Evolutionary conservation across 1,139 yeast species (phyloP).

Genomic region (Wickerhamiella pararugosa): DNA sequence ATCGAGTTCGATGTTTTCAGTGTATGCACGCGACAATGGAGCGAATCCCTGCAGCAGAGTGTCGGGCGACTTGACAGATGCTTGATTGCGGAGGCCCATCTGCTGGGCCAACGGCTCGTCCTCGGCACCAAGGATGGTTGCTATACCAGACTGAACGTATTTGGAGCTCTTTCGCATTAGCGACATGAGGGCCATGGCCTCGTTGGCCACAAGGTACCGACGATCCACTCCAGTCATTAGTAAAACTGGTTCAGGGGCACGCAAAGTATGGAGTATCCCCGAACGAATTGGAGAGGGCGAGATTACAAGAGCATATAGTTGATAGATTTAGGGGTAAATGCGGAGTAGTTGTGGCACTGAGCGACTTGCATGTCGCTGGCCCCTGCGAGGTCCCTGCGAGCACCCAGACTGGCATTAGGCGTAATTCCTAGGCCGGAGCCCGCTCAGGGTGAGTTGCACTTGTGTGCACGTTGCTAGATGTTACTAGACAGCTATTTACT

Average conservation of each 20-base stretch:
- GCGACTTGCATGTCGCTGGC: too few relatives aligned
- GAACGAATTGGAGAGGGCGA: too few relatives aligned
- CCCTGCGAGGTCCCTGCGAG: too few relatives aligned
- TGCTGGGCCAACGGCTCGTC: conserved; percentile 20
- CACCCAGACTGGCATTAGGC: too few relatives aligned
- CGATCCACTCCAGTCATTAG: conserved; percentile 39
- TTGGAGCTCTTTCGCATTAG: conserved; percentile 83
- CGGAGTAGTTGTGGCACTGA: too few relatives aligned
- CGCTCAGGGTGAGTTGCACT: too few relatives aligned
- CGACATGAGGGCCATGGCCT: conserved; percentile 72
- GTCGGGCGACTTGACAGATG: conserved; percentile 15
- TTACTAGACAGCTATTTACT: too few relatives aligned
- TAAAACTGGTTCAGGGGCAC: background rate
- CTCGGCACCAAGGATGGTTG: conserved; percentile 56
- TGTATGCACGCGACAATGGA: conserved; percentile 36
- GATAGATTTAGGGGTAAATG: too few relatives aligned
- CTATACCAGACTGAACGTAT: conserved; percentile 75
- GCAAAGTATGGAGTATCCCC: too few relatives aligned
- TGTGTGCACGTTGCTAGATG: too few relatives aligned
- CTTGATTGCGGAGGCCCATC: conserved; percentile 16
- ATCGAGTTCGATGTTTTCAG: conserved; percentile 55
- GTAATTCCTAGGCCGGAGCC: too few relatives aligned
- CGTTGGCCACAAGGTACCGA: conserved; percentile 70
- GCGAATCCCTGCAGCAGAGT: conserved; percentile 74
- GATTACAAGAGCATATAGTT: too few relatives aligned